Percentiles rank a stretch among this genome's conserved stretches.
These are phyloP conservation scores for Trichosporon ovoides DNA, from an alignment of 1,284 basidiomycete species.

Conservation along the genomic window DNA sequence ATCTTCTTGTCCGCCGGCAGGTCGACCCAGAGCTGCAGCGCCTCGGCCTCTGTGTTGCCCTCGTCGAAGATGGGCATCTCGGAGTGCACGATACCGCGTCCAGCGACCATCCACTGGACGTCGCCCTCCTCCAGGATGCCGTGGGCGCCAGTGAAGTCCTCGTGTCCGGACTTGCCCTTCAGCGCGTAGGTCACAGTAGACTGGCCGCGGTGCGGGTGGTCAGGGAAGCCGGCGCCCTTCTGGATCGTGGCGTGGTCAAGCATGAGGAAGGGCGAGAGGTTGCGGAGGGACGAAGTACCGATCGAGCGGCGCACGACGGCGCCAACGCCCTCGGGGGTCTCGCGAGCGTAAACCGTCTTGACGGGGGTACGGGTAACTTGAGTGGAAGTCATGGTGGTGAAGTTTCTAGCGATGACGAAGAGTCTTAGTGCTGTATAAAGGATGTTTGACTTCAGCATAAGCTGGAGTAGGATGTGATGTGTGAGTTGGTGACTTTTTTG, in stretches of 20 bases:
- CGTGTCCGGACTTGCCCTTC: constrained; percentile 68
- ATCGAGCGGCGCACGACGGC: constrained; percentile 85
- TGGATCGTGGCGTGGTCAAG: constrained; percentile 42
- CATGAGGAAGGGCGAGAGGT: constrained; percentile 87
- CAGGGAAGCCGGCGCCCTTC: constrained; percentile 52
- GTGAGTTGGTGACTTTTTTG: background rate
- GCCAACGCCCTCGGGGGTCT: constrained; percentile 82
- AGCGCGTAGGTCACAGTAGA: constrained; percentile 74
- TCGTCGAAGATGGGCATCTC: constrained; percentile 81
- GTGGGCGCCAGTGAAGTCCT: constrained; percentile 85
- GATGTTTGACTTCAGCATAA: no score
- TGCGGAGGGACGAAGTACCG: constrained; percentile 66
- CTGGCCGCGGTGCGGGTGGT: constrained; percentile 87
- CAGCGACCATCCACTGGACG: constrained; percentile 93
- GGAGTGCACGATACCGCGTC: constrained; percentile 63
- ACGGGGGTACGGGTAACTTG: constrained; percentile 61
- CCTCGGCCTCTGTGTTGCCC: constrained; percentile 53
- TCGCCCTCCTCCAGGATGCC: constrained; percentile 74
- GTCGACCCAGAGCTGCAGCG: constrained; percentile 91
- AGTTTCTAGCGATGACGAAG: constrained; percentile 7
- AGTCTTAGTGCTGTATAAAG: background rate
- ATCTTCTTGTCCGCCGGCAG: constrained; percentile 82
- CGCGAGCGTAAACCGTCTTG: constrained; percentile 68
- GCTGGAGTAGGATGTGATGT: background rate
- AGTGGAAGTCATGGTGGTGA: constrained; percentile 11